Evolutionary conservation across 805 yeast genomes (phyloP).

Genomic region (Cyberlindnera mycetangii): DNA sequence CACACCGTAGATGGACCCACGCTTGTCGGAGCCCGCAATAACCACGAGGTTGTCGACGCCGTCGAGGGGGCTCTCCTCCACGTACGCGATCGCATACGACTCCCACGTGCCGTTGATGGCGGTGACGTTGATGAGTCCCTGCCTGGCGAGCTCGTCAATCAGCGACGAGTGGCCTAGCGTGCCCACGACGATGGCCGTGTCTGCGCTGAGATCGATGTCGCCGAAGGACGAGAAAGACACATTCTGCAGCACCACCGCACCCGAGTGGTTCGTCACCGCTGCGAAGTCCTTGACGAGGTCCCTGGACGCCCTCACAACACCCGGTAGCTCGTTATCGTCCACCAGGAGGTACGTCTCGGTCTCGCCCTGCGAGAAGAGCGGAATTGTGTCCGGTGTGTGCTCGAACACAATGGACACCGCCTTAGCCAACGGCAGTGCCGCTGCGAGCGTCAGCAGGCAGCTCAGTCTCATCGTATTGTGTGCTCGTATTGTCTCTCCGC

Average conservation of each 20-base stretch:
- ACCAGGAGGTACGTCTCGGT: constrained; percentile 2
- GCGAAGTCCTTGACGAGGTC: constrained; percentile 11
- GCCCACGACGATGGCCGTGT: constrained; percentile 13
- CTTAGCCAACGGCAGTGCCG: background rate
- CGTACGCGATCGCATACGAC: constrained; percentile 7
- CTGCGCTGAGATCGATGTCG: constrained; percentile 1
- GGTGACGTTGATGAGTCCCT: constrained; percentile 1
- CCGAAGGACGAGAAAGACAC: background rate
- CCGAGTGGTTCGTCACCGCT: constrained; percentile 4
- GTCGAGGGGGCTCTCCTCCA: constrained; percentile 4
- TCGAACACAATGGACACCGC: constrained; percentile 4
- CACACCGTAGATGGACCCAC: constrained; percentile 14
- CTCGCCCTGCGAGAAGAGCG: constrained; percentile 1
- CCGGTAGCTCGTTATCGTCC: constrained; percentile 13
- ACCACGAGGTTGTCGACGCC: constrained; percentile 5
- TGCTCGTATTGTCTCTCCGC: background rate
- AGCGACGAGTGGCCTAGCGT: constrained; percentile 11
- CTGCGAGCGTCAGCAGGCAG: background rate
- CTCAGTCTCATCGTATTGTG: background rate
- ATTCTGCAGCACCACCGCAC: background rate
- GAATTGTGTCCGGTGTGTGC: constrained; percentile 1
- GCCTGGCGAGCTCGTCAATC: constrained; percentile 5
- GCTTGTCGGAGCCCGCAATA: constrained; percentile 15
- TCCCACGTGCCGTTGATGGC: constrained; percentile 11
- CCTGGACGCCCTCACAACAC: constrained; percentile 11